Conservation (phyloP, 495 filamentous ascomycete species). For the Aspergillus indologenus region DNA sequence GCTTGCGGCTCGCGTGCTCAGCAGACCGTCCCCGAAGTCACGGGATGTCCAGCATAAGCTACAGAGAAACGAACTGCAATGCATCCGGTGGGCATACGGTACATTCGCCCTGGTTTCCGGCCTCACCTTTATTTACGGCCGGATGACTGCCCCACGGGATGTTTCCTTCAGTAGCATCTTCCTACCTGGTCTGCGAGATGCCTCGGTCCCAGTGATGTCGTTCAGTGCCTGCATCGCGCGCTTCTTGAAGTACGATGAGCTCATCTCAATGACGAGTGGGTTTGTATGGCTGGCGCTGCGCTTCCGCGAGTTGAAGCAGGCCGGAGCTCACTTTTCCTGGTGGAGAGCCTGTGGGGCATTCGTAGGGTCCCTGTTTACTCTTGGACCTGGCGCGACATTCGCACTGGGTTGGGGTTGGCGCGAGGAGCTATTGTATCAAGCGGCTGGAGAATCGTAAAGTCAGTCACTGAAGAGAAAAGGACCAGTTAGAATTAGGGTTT, state of each 20-base stretch:
- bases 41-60: not conserved
- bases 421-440: slow-evolving; percentile 12
- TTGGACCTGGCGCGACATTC: slow-evolving; percentile 24
- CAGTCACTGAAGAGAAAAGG: no score
- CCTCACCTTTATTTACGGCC: slow-evolving; percentile 9
- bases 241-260: slow-evolving; percentile 22
- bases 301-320: slow-evolving; percentile 18
- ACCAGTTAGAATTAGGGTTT: no score
- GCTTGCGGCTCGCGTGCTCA: not conserved
- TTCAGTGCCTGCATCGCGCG: slow-evolving; percentile 10
- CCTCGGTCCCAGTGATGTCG: slow-evolving; percentile 6
- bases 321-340: slow-evolving; percentile 12
- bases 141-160: not conserved
- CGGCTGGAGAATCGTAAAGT: no score
- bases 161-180: slow-evolving; percentile 6
- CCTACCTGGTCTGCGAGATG: not conserved
- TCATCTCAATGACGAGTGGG: slow-evolving; percentile 12
- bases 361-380: not conserved
- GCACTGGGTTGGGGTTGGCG: slow-evolving; percentile 22
- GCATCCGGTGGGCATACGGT: slow-evolving; percentile 4
- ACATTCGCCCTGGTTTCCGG: slow-evolving; percentile 9
- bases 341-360: slow-evolving; percentile 3
- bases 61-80: not conserved
- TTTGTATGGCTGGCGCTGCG: slow-evolving; percentile 15
- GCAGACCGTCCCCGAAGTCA: not conserved